Conservation (phyloP, 768 basidiomycete genomes). For the Hebeloma cylindrosporum region DNA sequence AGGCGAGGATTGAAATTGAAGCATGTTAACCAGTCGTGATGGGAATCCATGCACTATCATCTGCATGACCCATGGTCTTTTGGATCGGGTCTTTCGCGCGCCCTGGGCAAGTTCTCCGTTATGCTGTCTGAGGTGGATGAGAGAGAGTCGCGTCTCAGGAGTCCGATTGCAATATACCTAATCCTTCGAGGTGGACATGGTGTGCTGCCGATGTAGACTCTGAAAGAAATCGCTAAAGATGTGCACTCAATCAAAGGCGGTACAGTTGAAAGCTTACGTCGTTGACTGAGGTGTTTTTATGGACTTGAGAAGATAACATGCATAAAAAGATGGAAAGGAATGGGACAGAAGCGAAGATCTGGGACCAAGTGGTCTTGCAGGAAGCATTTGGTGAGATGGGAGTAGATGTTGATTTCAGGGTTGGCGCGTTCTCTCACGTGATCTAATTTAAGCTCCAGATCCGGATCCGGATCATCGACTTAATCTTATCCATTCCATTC, state of each 20-base stretch:
- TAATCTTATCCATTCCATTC: slow-evolving; percentile 2
- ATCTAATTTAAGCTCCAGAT: slow-evolving; percentile 12
- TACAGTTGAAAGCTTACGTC: slow-evolving; percentile 28
- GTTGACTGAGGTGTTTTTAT: slow-evolving; percentile 51
- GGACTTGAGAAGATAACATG: slow-evolving; percentile 80
- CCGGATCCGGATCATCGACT: slow-evolving; percentile 1
- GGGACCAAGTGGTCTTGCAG: slow-evolving; percentile 12
- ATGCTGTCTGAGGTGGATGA: slow-evolving; percentile 67
- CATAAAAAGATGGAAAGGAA: slow-evolving; percentile 67
- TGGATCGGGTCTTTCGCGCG: slow-evolving; percentile 60
- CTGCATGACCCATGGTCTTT: slow-evolving; percentile 79
- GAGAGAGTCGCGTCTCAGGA: slow-evolving; percentile 1
- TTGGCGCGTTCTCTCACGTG: slow-evolving; percentile 24
- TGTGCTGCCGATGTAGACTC: slow-evolving; percentile 78
- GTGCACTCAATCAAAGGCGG: slow-evolving; percentile 2
- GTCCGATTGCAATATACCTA: slow-evolving; percentile 36
- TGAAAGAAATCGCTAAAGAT: slow-evolving; percentile 24
- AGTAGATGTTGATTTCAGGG: neutral
- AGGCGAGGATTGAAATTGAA: neutral
- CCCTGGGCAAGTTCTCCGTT: slow-evolving; percentile 77
- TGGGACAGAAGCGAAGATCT: slow-evolving; percentile 21
- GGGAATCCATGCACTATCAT: slow-evolving; percentile 87
- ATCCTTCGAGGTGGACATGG: slow-evolving; percentile 66
- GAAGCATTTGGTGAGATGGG: slow-evolving; percentile 7
- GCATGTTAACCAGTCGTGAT: slow-evolving; percentile 49